phyloP scores from a whole-genome alignment of 106 monocot species.

The Dendrobium catenatum region DNA sequence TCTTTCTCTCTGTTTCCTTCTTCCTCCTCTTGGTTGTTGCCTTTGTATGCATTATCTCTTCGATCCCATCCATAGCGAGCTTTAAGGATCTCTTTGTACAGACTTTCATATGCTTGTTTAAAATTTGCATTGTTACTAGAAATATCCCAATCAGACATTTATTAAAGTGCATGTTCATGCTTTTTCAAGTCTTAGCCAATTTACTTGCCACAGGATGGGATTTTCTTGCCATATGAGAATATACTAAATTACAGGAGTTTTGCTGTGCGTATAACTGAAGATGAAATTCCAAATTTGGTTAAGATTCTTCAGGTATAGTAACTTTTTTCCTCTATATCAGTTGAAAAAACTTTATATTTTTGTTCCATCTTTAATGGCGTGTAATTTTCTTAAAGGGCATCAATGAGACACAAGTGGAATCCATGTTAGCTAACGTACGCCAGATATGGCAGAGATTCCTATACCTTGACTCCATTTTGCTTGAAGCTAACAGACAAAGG shows the following conservation, averaged over 20 bases:
- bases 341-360: neutral
- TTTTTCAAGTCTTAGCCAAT: neutral
- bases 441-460: constrained; percentile 66
- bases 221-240: constrained; percentile 90
- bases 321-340: neutral
- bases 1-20: too few relatives aligned
- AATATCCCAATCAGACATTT: neutral
- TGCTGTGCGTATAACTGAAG: constrained; percentile 69
- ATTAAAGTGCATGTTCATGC: neutral
- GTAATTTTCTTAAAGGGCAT: constrained; percentile 31
- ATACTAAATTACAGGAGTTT: constrained; percentile 76
- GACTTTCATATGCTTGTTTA: neutral
- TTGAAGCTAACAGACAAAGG: constrained; percentile 65
- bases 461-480: constrained; percentile 60
- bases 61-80: neutral
- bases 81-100: neutral
- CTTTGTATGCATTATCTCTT: too few relatives aligned
- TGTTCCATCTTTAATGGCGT: neutral
- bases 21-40: too few relatives aligned
- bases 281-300: constrained; percentile 78
- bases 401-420: constrained; percentile 59
- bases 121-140: neutral
- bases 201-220: constrained; percentile 62
- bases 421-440: constrained; percentile 67
- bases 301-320: constrained; percentile 53